Percentiles rank a stretch among this genome's conserved stretches.
Evolutionary conservation across 2,329 filamentous ascomycete genomes (phyloP).

Genomic region (Aspergillus alliaceus): DNA sequence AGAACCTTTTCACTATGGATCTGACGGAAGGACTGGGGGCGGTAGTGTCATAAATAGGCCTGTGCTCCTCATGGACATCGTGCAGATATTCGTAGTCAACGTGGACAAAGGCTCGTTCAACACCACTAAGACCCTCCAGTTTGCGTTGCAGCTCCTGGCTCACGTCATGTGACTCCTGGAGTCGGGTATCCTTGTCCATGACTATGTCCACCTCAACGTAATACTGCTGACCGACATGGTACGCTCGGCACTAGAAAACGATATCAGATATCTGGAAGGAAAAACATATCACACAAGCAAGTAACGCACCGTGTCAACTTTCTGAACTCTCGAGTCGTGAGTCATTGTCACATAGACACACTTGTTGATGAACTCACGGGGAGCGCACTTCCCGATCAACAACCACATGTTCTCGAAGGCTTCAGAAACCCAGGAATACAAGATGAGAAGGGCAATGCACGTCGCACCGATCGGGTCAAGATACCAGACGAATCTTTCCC

Average conservation of each 20-base stretch:
- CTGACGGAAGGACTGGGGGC: neutral
- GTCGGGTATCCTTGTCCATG: neutral
- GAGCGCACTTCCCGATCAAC: neutral
- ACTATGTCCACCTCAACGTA: constrained; percentile 4
- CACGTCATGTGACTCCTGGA: constrained; percentile 1
- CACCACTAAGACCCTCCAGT: neutral
- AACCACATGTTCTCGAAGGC: constrained; percentile 4
- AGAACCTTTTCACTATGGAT: neutral
- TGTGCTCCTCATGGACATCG: constrained; percentile 1
- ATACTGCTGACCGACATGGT: constrained; percentile 2
- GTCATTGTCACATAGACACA: constrained; percentile 1
- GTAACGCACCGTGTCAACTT: constrained; percentile 1
- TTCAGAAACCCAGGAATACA: neutral
- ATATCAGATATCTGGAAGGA: neutral
- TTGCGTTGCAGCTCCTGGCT: neutral
- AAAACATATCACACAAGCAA: neutral
- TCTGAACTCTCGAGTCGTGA: neutral
- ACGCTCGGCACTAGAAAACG: neutral
- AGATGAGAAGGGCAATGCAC: neutral
- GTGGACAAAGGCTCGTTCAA: neutral
- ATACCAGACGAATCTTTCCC: neutral
- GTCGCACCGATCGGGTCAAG: neutral
- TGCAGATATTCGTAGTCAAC: constrained; percentile 3
- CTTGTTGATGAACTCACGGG: constrained; percentile 1
- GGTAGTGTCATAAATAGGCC: neutral